Evolutionary conservation across 2,329 filamentous ascomycete genomes (phyloP).

Genomic region (Eutypa lata): DNA sequence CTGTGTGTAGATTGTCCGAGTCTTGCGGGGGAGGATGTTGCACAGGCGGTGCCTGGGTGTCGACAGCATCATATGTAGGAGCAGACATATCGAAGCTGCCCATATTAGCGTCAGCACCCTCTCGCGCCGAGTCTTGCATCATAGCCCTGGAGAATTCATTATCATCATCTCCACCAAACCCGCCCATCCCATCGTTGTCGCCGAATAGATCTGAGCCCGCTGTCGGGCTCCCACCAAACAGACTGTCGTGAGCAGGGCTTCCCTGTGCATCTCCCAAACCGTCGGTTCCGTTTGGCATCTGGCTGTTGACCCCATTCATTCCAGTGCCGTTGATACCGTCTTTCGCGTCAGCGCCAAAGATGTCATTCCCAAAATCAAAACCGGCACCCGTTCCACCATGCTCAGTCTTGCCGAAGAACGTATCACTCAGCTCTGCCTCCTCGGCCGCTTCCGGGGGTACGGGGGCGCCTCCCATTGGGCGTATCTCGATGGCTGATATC

Average conservation of each 20-base stretch:
- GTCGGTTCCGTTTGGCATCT: conserved; percentile 31
- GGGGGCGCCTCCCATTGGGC: conserved; percentile 71
- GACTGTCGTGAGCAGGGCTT: conserved; percentile 71
- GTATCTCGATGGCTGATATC: conserved; percentile 82
- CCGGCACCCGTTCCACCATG: conserved; percentile 56
- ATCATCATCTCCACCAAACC: conserved; percentile 79
- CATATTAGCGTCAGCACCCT: conserved; percentile 35
- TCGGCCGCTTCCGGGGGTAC: conserved; percentile 70
- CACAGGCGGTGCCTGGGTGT: conserved; percentile 23
- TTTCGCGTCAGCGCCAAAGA: conserved; percentile 31
- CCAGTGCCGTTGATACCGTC: conserved; percentile 29
- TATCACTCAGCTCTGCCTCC: conserved; percentile 58
- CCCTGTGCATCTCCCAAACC: conserved; percentile 55
- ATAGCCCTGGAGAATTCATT: conserved; percentile 78
- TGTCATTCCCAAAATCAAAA: conserved; percentile 34
- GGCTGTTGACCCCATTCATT: conserved; percentile 28
- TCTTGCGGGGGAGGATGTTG: conserved; percentile 18
- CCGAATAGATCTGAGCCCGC: conserved; percentile 81
- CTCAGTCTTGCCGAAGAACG: conserved; percentile 73
- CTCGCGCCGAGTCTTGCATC: conserved; percentile 39
- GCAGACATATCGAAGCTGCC: conserved; percentile 38
- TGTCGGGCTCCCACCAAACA: conserved; percentile 74
- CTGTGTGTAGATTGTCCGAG: conserved; percentile 9
- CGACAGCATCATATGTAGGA: conserved; percentile 29
- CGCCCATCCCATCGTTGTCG: conserved; percentile 62